phyloP scores from a whole-genome alignment of 129 eudicot genomes.

The Helichrysum umbraculigerum region DNA sequence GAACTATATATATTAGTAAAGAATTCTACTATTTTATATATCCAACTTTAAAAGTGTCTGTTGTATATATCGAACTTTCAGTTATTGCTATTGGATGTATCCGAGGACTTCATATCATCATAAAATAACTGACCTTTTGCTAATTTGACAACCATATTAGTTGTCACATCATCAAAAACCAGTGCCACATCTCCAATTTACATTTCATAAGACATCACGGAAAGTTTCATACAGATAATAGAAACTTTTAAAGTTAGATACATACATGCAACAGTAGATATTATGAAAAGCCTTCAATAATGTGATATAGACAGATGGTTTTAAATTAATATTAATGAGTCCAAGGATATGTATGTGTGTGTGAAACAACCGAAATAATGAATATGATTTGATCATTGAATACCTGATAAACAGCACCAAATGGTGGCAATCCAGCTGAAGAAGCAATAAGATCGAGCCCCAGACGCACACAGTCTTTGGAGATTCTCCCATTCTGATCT shows the following conservation, averaged over 20 bases:
- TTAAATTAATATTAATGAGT: neutral
- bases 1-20: neutral
- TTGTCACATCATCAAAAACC: no score
- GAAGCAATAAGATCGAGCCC: constrained; percentile 74
- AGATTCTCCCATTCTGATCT: constrained; percentile 69
- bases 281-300: neutral
- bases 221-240: neutral
- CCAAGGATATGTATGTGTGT: neutral
- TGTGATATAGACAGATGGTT: neutral
- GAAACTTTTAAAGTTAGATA: neutral
- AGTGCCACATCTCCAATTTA: no score
- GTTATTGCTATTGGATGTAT: no score
- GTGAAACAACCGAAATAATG: neutral
- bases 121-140: no score
- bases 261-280: no score
- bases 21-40: no score
- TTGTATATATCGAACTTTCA: no score
- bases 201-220: no score
- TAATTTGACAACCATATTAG: no score
- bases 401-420: constrained; percentile 92
- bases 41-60: no score
- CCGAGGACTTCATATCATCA: no score
- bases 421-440: constrained; percentile 90
- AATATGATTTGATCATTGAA: neutral
- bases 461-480: constrained; percentile 60